Conservation (phyloP, 805 yeast genomes). For the Scheffersomyces coipomensis region DNA sequence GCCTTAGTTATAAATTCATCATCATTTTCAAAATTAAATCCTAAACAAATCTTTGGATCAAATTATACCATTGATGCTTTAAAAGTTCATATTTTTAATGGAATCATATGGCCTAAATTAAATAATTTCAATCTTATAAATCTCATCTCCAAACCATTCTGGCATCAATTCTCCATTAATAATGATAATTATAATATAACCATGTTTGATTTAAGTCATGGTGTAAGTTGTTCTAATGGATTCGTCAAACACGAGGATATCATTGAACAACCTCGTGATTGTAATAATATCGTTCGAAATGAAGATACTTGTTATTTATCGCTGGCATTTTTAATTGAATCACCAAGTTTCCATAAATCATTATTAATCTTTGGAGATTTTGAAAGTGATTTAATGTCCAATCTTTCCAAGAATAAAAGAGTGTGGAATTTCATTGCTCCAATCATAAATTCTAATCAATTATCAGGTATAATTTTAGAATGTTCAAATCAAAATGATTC, state of each 20-base stretch:
- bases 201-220: slow-evolving; percentile 35
- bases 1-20: slow-evolving; percentile 75
- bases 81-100: slow-evolving; percentile 63
- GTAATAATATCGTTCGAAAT: background rate
- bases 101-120: slow-evolving; percentile 76
- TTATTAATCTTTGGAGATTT: slow-evolving; percentile 80
- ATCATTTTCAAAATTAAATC: slow-evolving; percentile 26
- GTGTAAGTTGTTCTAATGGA: slow-evolving; percentile 14
- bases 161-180: slow-evolving; percentile 11
- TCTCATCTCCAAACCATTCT: slow-evolving; percentile 14
- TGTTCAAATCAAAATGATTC: slow-evolving; percentile 56
- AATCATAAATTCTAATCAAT: slow-evolving; percentile 29
- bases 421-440: slow-evolving; percentile 63
- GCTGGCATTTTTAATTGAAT: slow-evolving; percentile 59
- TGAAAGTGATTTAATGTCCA: slow-evolving; percentile 61
- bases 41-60: slow-evolving; percentile 54
- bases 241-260: slow-evolving; percentile 6
- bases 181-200: slow-evolving; percentile 21
- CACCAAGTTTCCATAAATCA: slow-evolving; percentile 26
- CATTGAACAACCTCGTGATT: background rate
- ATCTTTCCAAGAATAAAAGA: slow-evolving; percentile 26
- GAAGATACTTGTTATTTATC: slow-evolving; percentile 39
- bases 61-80: slow-evolving; percentile 51
- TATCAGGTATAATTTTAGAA: slow-evolving; percentile 68
- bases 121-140: slow-evolving; percentile 27